Percentiles rank a stretch among this genome's conserved stretches.
Evolutionary conservation across 2,329 filamentous ascomycete species (phyloP).

Genomic region (Apiospora rasikravindrae): DNA sequence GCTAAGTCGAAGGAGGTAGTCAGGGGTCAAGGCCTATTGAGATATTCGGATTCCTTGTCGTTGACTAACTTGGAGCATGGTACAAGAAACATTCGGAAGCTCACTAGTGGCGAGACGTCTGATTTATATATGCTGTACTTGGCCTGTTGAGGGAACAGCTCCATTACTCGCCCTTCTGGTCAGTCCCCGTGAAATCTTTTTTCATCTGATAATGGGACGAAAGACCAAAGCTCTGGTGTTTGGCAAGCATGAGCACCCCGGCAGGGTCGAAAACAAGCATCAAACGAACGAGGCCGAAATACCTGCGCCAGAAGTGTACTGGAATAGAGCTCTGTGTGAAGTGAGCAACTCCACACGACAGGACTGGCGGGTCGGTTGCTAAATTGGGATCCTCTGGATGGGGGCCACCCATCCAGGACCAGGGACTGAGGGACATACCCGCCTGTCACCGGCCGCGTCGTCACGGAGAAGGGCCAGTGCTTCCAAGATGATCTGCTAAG

Average conservation of each 20-base stretch:
- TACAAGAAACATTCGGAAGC: slow-evolving; percentile 12
- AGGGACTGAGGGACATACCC: slow-evolving; percentile 11
- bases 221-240: slow-evolving; percentile 40
- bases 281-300: slow-evolving; percentile 44
- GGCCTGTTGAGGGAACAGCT: slow-evolving; percentile 13
- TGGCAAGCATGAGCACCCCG: slow-evolving; percentile 45
- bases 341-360: slow-evolving; percentile 28
- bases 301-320: slow-evolving; percentile 28
- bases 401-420: slow-evolving; percentile 12
- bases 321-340: slow-evolving; percentile 23
- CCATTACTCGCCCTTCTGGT: slow-evolving; percentile 10
- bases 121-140: slow-evolving; percentile 22
- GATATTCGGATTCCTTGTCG: slow-evolving; percentile 33
- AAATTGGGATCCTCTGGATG: slow-evolving; percentile 23
- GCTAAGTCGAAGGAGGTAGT: slow-evolving; percentile 25
- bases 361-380: slow-evolving; percentile 26
- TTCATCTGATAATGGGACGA: slow-evolving; percentile 23
- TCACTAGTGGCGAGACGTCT: slow-evolving; percentile 20
- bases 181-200: slow-evolving; percentile 17
- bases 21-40: slow-evolving; percentile 28
- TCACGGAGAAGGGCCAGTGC: slow-evolving; percentile 10
- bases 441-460: slow-evolving; percentile 13
- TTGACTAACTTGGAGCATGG: slow-evolving; percentile 18
- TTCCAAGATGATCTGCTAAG: slow-evolving; percentile 18
- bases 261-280: slow-evolving; percentile 52